Evolutionary conservation across 2,329 filamentous ascomycete genomes (phyloP), one percentile per base, ranked within the genome.

Genomic region (Fusarium sp.): DNA sequence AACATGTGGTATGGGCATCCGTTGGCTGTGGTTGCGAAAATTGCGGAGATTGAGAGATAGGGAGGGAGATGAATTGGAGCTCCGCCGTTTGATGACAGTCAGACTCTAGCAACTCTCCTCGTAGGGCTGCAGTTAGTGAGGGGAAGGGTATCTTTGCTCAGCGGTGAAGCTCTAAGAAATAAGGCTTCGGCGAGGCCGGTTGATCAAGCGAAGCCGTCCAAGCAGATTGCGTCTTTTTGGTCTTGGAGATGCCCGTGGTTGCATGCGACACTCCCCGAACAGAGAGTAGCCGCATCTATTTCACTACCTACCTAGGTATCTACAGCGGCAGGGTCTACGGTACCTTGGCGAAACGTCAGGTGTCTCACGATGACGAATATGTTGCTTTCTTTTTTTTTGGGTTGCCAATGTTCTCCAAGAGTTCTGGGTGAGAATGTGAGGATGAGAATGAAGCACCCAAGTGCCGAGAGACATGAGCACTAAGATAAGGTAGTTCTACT

Each of bases 91-190:
- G 41, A 67, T 35, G 54, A 48, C 42, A 28, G 22, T 58, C 39
- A 50, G 55, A 58, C 55, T 58, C 41, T 31, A 35, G 6, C 35
- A 38, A 56, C 38, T 36, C 35, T 62, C 33, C 54, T 61, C 57
- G 59, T 78, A 77, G 75, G 75, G 75, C 75, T 77, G 75, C 72
- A 77, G 70, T 24, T 30, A 33, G 31, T 47, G 50, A 68, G 72
- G 61, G 70, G 41, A 71, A 54, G 11, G 20, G 50, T 39, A 30
- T 39, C 61, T 51, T 55, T 54, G 26, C 31, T 71, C 66, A 70
- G 76, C 73, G 75, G 75, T 78, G 75, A 78, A 75, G 69, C 60
- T 73, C 54, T 73, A 74, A 75, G 62, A 71, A 70, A 24, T 24
- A 62, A 65, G 54, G 39, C 54, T 66, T 77, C 75, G 75, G 75